Evolutionary conservation across 2,329 filamentous ascomycete species (phyloP), one percentile per base, ranked within the genome.

Genomic region (Claviceps sp.): DNA sequence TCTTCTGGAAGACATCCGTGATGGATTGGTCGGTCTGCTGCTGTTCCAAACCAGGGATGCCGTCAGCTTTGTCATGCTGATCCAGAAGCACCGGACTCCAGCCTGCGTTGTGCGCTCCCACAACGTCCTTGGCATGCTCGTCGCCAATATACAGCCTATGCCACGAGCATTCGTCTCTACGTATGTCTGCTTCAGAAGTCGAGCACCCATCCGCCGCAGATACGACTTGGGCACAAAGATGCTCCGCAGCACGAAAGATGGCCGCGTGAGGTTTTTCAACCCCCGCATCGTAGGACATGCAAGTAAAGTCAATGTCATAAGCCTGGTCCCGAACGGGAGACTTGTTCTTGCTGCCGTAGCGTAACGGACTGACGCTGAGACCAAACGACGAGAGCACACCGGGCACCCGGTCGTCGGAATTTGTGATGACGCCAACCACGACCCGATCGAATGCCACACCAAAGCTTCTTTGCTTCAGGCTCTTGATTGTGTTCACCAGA

Each of bases 261-360:
- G 61, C 57, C 8, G 53, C 56, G 50, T 79, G 69, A 0, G 82
- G 82, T 61, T 85, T 85, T 56, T 78, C 77, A 24, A 66, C 61
- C 0, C 80, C 81, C 4, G 78, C 75, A 57, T 84, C 79, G 56
- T 84, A 85, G 18, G 79, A 84, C 61, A 82, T 72, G 54, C 77
- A 76, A 6, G 76, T 70, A 54, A 84, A 82, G 58, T 77, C 73
- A 44, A 84, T 65, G 56, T 64, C 67, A 48, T 58, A 61, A 20
- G 52, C 47, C 14, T 50, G 42, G 13, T 59, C 26, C 37, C 5
- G 5, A 4, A 6, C 7, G 24, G 34, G 7, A 8, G 38, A 16
- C 11, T 53, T 50, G 5, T 38, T 22, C 2, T 42, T 36, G 6
- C 48, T 47, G 18, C 62, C 63, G 40, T 63, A 63, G 9, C 66